These are phyloP conservation scores for Alternaria solani DNA, from an alignment of 2,329 filamentous ascomycete genomes.

Conservation along the genomic window DNA sequence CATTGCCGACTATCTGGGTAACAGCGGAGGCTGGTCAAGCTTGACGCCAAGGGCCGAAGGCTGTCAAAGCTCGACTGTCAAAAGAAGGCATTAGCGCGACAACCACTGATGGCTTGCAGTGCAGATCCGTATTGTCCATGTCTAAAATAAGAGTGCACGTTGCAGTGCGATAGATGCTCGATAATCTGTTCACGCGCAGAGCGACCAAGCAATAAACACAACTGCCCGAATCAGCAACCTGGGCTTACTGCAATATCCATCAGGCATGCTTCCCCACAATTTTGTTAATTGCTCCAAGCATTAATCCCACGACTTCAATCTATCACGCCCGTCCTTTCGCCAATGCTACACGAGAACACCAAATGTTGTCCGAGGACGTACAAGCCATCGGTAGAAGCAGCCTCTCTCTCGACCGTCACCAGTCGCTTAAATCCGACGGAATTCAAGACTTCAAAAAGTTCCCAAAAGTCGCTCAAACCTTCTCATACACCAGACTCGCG, in stretches of 20 bases:
- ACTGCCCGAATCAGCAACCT: background rate
- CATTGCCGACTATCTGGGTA: background rate
- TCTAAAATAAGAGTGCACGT: background rate
- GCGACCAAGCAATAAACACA: background rate
- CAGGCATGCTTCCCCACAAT: background rate
- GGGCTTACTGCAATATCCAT: background rate
- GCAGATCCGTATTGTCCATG: background rate
- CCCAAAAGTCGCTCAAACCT: constrained; percentile 7
- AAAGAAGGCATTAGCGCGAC: background rate
- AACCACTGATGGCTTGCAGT: background rate
- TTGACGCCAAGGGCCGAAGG: background rate
- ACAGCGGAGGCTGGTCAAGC: background rate
- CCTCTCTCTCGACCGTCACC: background rate
- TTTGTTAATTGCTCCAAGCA: background rate
- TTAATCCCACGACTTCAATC: constrained; percentile 1
- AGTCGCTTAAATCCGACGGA: background rate
- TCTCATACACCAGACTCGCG: constrained; percentile 1
- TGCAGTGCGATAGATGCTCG: background rate
- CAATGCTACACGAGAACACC: background rate
- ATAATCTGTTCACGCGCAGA: background rate
- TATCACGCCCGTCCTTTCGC: background rate
- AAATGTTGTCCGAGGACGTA: background rate
- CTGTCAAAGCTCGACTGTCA: background rate
- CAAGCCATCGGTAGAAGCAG: background rate
- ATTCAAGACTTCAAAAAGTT: background rate